Base-by-base conservation (phyloP, 495 filamentous ascomycete species). In the Aspergillus sclerotioniger region DNA sequence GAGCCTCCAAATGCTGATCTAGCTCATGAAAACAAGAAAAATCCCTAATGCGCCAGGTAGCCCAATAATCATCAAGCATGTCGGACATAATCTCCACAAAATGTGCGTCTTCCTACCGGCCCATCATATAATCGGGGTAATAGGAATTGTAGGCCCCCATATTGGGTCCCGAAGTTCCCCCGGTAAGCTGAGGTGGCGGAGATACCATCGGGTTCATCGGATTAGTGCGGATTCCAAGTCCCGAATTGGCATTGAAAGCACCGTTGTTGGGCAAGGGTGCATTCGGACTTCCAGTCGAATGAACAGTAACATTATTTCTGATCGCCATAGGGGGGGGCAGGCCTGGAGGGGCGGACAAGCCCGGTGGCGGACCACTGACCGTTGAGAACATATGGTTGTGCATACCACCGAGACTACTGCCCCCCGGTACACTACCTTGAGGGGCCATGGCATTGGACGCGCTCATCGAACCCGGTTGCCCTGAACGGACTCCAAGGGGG, bases 401-500 rank as follows among this genome's bases (percentile, higher is more conserved):
- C 57, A 86, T 77, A n/a, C 78, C 80, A 58, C 77, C 75, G 58
- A 87, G 76, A 47, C 79, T 81, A 61, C 75, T 78, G 43, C 70
- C 70, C 15, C 78, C 77, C 28, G 76, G 67, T 19, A 77, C 67
- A 5, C 73, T 69, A 4, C 79, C 76, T 20, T 81, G 76, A 15
- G 80, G 79, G 31, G 76, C 73, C 33, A 84, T 69, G 12, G 79
- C 67, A 28, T 78, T 80, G 16, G 80, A 62, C 13, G 79, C 68
- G 51, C 73, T 80, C 73, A 81, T 77, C 44, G 78, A 79, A 41
- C 80, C 80, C 2, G 82, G 78, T 58, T 91, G 90, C 19, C 86
- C 86, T 1, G 87, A 88, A 29, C 94, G 90, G 20, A 98, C 95
- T 25, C 95, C 94, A 8, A 98, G 81, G 2, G 94, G 94, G 64